Conservation (phyloP, 352 stramenopile genomes). For the Hyaloperonospora arabidopsidis region DNA sequence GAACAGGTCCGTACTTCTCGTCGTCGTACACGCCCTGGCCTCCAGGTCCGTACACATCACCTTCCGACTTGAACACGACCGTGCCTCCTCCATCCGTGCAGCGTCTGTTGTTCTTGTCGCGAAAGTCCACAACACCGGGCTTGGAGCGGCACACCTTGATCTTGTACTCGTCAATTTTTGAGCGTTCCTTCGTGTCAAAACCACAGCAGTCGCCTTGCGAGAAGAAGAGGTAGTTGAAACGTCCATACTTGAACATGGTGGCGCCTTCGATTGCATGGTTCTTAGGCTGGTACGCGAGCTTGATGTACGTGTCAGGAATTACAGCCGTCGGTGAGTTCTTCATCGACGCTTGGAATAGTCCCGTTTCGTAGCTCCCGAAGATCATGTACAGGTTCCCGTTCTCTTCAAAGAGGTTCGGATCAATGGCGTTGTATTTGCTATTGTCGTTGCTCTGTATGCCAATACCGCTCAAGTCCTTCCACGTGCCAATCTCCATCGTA, state of each 20-base stretch:
- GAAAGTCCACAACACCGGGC: constrained; percentile 18
- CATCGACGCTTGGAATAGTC: constrained; percentile 16
- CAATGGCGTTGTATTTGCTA: constrained; percentile 22
- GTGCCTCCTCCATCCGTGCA: constrained; percentile 14
- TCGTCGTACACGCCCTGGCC: constrained; percentile 43
- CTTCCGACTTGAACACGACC: constrained; percentile 17
- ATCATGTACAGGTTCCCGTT: constrained; percentile 17
- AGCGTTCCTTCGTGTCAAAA: constrained; percentile 16
- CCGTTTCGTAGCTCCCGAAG: constrained; percentile 21
- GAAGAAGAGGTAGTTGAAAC: constrained; percentile 27
- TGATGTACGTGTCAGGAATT: constrained; percentile 10
- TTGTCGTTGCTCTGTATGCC: constrained; percentile 17
- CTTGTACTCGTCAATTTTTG: constrained; percentile 18
- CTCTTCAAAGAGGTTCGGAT: constrained; percentile 18
- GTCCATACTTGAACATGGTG: constrained; percentile 21
- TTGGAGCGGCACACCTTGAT: constrained; percentile 27
- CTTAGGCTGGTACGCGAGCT: constrained; percentile 19
- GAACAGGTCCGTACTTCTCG: constrained; percentile 27
- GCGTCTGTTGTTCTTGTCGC: constrained; percentile 8
- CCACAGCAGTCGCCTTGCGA: constrained; percentile 23
- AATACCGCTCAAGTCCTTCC: constrained; percentile 16
- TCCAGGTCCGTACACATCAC: constrained; percentile 32
- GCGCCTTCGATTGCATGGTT: constrained; percentile 17
- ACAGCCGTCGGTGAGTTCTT: constrained; percentile 6
- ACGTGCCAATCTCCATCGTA: constrained; percentile 19